Evolutionary conservation across 2,329 filamentous ascomycete genomes (phyloP).

Genomic region (Geosmithia morbida): DNA sequence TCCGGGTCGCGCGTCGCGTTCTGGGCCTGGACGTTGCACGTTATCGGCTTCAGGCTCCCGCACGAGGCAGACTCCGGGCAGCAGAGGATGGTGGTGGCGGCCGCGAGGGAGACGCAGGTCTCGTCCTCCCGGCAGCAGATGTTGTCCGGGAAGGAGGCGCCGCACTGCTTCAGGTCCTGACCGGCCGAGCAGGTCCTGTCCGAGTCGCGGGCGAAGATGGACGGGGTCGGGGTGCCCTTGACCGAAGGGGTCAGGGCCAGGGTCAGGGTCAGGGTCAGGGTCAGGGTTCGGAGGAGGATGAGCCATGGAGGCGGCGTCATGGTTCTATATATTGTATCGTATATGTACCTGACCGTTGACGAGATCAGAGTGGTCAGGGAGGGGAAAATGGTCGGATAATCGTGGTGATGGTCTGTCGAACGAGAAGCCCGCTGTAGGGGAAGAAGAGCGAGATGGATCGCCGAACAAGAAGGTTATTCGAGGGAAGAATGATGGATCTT

Average conservation of each 20-base stretch:
- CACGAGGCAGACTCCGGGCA: constrained; percentile 48
- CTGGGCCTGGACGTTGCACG: constrained; percentile 48
- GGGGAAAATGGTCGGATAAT: too few relatives aligned
- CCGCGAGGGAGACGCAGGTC: constrained; percentile 46
- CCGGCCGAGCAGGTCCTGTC: constrained; percentile 30
- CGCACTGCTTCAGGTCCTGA: constrained; percentile 34
- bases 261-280: too few relatives aligned
- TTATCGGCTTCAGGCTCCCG: constrained; percentile 45
- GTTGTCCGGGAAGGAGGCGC: constrained; percentile 38
- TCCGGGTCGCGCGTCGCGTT: constrained; percentile 40
- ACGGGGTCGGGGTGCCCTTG: constrained; percentile 17
- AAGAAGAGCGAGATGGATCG: not conserved
- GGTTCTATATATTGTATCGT: too few relatives aligned
- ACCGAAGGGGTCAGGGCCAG: too few relatives aligned
- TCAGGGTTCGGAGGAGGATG: too few relatives aligned
- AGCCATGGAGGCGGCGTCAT: too few relatives aligned
- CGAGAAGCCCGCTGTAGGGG: constrained; percentile 1
- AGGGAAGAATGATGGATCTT: not conserved
- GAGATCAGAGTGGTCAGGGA: too few relatives aligned
- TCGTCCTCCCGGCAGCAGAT: constrained; percentile 50
- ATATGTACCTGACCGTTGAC: too few relatives aligned
- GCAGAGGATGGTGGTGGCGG: constrained; percentile 54
- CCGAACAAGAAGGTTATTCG: too few relatives aligned
- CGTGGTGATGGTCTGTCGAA: too few relatives aligned
- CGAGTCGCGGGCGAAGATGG: constrained; percentile 24